phyloP scores from a whole-genome alignment of 768 basidiomycete species.

The Tulasnella sp. region DNA sequence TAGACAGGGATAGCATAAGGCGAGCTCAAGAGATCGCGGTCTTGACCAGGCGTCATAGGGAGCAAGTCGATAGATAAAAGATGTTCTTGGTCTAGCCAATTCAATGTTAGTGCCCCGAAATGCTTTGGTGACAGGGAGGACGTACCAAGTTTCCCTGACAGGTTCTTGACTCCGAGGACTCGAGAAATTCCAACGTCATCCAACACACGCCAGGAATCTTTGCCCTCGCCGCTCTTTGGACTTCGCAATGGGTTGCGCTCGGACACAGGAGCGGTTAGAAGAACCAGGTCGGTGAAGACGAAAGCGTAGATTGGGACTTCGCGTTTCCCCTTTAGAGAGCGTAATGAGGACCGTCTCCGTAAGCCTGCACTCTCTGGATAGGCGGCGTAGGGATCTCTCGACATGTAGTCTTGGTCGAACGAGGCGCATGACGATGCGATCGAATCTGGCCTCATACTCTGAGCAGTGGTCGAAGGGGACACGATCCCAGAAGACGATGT shows the following conservation, averaged over 20 bases:
- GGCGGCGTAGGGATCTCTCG: background rate
- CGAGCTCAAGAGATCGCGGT: slow-evolving; percentile 32
- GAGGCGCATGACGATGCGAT: slow-evolving; percentile 5
- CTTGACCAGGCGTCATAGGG: slow-evolving; percentile 32
- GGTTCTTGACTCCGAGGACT: slow-evolving; percentile 42
- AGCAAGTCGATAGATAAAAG: slow-evolving; percentile 45
- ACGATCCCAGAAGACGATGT: slow-evolving; percentile 3
- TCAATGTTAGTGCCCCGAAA: background rate
- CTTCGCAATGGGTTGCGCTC: slow-evolving; percentile 27
- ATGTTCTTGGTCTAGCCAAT: slow-evolving; percentile 28
- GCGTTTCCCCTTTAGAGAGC: slow-evolving; percentile 7
- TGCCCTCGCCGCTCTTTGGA: slow-evolving; percentile 18
- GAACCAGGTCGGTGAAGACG: slow-evolving; percentile 62
- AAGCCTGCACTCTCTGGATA: background rate
- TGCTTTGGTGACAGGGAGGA: background rate
- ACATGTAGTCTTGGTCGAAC: slow-evolving; percentile 10
- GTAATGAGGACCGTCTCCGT: slow-evolving; percentile 12
- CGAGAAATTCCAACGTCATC: slow-evolving; percentile 42
- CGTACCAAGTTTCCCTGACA: slow-evolving; percentile 30
- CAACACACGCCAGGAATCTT: slow-evolving; percentile 38
- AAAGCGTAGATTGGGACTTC: slow-evolving; percentile 34
- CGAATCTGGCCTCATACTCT: slow-evolving; percentile 13
- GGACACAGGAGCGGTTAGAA: slow-evolving; percentile 43
- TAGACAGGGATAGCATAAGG: slow-evolving; percentile 33
- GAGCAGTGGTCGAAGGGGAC: slow-evolving; percentile 11